phyloP scores from a whole-genome alignment of 2,329 filamentous ascomycete species.

The Nannizziopsis barbatae region DNA sequence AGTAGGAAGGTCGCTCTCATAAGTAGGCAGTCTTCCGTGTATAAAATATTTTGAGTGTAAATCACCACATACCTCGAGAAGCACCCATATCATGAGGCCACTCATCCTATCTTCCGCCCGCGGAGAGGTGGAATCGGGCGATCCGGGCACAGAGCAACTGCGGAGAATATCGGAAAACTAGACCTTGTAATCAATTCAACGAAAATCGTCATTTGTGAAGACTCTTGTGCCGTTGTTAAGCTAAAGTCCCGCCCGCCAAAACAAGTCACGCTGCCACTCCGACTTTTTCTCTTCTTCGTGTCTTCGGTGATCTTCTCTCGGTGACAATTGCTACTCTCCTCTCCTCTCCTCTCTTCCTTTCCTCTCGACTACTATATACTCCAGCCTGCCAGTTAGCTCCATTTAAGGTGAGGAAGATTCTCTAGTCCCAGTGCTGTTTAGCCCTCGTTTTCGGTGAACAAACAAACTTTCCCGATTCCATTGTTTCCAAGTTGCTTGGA shows the following conservation, averaged over 20 bases:
- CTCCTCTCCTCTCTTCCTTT: neutral
- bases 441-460: constrained; percentile 8
- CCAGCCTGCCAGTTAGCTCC: no score
- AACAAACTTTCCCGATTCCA: neutral
- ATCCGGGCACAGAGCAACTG: constrained; percentile 6
- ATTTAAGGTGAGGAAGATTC: no score
- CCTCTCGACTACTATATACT: neutral
- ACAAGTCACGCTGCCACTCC: constrained; percentile 1
- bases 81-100: no score
- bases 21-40: no score
- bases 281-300: neutral
- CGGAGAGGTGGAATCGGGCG: neutral
- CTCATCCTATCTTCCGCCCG: no score
- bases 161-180: constrained; percentile 12
- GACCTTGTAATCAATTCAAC: constrained; percentile 8
- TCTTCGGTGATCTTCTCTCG: neutral
- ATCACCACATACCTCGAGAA: no score
- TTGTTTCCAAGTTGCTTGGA: constrained; percentile 3
- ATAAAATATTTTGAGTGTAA: no score
- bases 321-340: neutral
- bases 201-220: constrained; percentile 4
- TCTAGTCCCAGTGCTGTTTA: neutral
- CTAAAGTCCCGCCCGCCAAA: neutral
- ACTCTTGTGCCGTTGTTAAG: constrained; percentile 3
- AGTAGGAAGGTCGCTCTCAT: no score